Percentiles rank a stretch among this genome's conserved stretches.
phyloP scores from a whole-genome alignment of 1,284 basidiomycete species.

The Cutaneotrichosporon mucoides region DNA sequence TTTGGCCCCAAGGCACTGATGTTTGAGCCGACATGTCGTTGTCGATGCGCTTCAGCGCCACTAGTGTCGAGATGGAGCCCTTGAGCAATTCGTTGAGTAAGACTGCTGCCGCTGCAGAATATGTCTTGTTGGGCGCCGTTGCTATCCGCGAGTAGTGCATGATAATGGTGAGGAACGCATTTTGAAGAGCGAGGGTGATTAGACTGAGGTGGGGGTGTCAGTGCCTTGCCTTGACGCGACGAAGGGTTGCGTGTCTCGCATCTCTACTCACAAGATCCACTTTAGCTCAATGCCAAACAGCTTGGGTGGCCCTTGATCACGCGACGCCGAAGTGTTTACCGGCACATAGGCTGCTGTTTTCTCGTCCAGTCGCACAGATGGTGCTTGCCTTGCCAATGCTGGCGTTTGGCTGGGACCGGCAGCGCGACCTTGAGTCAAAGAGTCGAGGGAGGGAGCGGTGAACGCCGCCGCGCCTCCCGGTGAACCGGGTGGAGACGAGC shows the following conservation, averaged over 20 bases:
- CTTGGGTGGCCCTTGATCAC: constrained; percentile 25
- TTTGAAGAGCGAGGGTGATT: constrained; percentile 87
- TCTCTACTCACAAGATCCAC: constrained; percentile 43
- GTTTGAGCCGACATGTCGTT: constrained; percentile 24
- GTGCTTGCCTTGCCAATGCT: neutral
- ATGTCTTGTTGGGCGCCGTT: constrained; percentile 64
- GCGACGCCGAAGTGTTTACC: neutral
- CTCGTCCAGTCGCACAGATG: constrained; percentile 14
- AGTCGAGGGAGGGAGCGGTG: neutral
- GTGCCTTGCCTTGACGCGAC: no score
- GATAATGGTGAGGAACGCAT: constrained; percentile 80
- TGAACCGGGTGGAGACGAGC: constrained; percentile 29
- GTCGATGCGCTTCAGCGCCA: constrained; percentile 56
- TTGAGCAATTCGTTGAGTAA: constrained; percentile 90
- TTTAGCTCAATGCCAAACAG: constrained; percentile 46
- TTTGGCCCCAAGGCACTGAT: constrained; percentile 3
- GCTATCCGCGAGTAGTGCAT: constrained; percentile 93
- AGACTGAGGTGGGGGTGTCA: constrained; percentile 55
- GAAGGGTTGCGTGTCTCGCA: no score
- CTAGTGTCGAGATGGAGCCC: constrained; percentile 73
- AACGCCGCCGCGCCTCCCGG: neutral
- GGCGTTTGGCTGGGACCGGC: neutral
- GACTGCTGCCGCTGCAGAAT: constrained; percentile 87
- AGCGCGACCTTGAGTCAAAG: neutral
- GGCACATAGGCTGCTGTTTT: constrained; percentile 12